Percentiles rank a stretch among this genome's conserved stretches.
phyloP scores from a whole-genome alignment of 2,329 filamentous ascomycete genomes.

The Alternaria triticimaculans region DNA sequence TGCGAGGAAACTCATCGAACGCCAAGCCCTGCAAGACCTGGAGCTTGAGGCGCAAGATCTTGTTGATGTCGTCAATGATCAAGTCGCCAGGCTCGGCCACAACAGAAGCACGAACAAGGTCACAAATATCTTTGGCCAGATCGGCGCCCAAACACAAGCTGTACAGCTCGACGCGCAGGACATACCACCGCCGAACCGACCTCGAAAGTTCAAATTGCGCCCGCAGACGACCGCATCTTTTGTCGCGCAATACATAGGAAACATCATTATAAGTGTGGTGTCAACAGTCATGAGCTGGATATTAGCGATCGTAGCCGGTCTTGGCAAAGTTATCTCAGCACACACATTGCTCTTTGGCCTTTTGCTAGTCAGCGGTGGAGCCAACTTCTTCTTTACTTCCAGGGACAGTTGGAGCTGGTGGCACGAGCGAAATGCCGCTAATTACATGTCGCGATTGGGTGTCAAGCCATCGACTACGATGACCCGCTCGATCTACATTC shows the following conservation, averaged over 20 bases:
- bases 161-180: conserved; percentile 53
- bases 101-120: conserved; percentile 78
- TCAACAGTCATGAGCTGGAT: conserved; percentile 80
- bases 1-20: conserved; percentile 60
- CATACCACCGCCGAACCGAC: conserved; percentile 46
- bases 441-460: conserved; percentile 82
- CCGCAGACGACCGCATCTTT: conserved; percentile 70
- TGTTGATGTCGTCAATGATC: conserved; percentile 76
- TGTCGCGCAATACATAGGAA: conserved; percentile 74
- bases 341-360: conserved; percentile 76
- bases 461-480: conserved; percentile 80
- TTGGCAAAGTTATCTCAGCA: conserved; percentile 73
- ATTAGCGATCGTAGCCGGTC: conserved; percentile 68
- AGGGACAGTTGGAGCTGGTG: conserved; percentile 80
- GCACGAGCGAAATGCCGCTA: conserved; percentile 78
- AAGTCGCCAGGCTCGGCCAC: conserved; percentile 75
- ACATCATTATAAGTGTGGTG: conserved; percentile 75
- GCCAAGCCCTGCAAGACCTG: conserved; percentile 76
- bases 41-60: conserved; percentile 75
- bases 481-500: conserved; percentile 84
- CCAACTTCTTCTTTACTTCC: conserved; percentile 78
- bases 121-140: conserved; percentile 77
- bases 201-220: conserved; percentile 52
- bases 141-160: conserved; percentile 72
- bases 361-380: conserved; percentile 70